Percentiles rank a stretch among this genome's conserved stretches.
Evolutionary conservation across 192 early-diverging fungal genomes (phyloP).

Genomic region (Backusella parvicylindrica): DNA sequence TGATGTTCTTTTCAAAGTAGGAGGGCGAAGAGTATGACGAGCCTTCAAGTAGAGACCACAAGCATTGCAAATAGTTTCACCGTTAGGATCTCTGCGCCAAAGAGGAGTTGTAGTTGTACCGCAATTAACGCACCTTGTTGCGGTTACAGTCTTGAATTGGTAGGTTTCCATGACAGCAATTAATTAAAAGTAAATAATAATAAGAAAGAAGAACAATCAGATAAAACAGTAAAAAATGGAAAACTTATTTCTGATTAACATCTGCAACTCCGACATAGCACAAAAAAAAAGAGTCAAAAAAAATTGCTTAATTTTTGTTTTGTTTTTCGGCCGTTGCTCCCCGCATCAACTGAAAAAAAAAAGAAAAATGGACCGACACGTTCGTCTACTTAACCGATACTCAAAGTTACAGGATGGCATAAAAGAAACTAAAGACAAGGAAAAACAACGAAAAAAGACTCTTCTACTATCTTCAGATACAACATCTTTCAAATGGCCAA

Average conservation of each 20-base stretch:
- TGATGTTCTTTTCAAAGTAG: constrained; percentile 44
- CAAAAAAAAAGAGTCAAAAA: not conserved
- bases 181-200: not conserved
- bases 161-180: not conserved
- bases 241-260: not conserved
- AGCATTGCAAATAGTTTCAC: constrained; percentile 94
- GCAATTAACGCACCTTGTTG: constrained; percentile 82
- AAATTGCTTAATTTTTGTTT: not conserved
- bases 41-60: constrained; percentile 71
- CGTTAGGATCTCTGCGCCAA: constrained; percentile 84
- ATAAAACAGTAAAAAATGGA: not conserved
- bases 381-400: not conserved
- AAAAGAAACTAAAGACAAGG: not conserved
- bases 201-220: not conserved
- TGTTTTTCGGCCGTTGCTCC: constrained; percentile 1
- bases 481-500: not conserved
- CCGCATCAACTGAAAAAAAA: not conserved
- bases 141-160: constrained; percentile 29
- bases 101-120: constrained; percentile 84
- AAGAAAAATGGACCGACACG: not conserved
- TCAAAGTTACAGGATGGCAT: not conserved
- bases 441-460: not conserved
- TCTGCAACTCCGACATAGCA: not conserved
- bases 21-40: constrained; percentile 48
- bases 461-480: not conserved